Percentiles rank a stretch among this genome's conserved stretches.
Conservation (phyloP, 306 rosid genomes). For the Sindora glabra region DNA sequence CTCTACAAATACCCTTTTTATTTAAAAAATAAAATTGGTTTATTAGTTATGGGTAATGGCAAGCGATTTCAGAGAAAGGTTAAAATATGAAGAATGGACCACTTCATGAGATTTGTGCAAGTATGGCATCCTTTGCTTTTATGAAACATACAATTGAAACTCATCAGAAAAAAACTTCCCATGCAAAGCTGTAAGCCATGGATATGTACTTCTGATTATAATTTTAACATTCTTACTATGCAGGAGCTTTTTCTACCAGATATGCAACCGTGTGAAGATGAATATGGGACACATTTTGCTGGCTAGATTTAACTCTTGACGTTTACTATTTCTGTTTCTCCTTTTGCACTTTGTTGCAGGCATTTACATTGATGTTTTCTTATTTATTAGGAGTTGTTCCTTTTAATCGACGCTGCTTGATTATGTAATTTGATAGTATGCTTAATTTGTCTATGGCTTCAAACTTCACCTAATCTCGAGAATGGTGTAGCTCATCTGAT, state of each 20-base stretch:
- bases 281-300: slow-evolving; percentile 7
- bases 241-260: slow-evolving; percentile 27
- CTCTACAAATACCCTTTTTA: background rate
- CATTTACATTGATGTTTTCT: slow-evolving; percentile 11
- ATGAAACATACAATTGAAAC: slow-evolving; percentile 1
- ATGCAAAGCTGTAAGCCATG: too few species aligned
- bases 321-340: slow-evolving; percentile 5
- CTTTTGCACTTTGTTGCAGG: slow-evolving; percentile 22
- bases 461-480: background rate
- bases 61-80: background rate
- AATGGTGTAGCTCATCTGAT: background rate
- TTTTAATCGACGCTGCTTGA: slow-evolving; percentile 16
- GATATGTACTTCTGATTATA: background rate
- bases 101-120: background rate
- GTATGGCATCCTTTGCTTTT: slow-evolving; percentile 18
- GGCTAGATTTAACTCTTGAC: slow-evolving; percentile 22
- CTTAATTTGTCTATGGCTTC: slow-evolving; percentile 15
- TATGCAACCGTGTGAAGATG: slow-evolving; percentile 17
- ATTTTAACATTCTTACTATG: slow-evolving; percentile 9
- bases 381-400: slow-evolving; percentile 22
- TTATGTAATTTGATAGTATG: slow-evolving; percentile 14
- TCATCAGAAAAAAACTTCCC: slow-evolving; percentile 6
- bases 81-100: slow-evolving; percentile 18
- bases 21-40: too few species aligned
- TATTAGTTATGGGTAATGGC: background rate